Evolutionary conservation across 495 filamentous ascomycete genomes (phyloP), one percentile per base, ranked within the genome.

Genomic region (Aspergillus carlsbadensis): DNA sequence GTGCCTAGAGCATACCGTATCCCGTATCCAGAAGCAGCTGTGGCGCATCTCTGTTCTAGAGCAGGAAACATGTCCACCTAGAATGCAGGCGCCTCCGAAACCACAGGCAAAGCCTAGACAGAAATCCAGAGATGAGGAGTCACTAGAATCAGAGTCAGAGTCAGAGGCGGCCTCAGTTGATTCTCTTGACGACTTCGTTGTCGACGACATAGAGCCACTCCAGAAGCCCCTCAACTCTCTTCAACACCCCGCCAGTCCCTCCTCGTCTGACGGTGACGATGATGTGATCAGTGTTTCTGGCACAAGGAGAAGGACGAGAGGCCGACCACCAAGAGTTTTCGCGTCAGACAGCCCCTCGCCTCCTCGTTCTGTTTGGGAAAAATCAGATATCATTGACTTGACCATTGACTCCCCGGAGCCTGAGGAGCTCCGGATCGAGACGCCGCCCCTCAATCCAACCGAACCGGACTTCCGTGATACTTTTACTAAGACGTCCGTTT

Each of bases 1-100:
- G n/a, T 77, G 71, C 39, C 65, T 95, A 66, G 81, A 90, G 41
- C 61, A 65, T 4, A 89, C 76, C 6, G 66, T 96, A n/a, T 79
- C 76, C 24, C 76, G 85, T 33, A 79, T 74, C 10, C 79, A 81
- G 64, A 67, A 81, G 20, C 58, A 73, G 6, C 65, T 63, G 21
- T 91, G 84, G 82, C 76, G 73, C 44, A 71, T 87, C 15, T 62
- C 59, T 3, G 42, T 86, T 1, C 73, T 91, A 18, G 65, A 77
- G 52, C 70, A 71, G 20, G 67, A 76, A 2, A 60, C 51, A 5
- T 75, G 74, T 41, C 87, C 88, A 0, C 73, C 77, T 7, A 84
- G 73, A 52, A 61, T 71, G 39, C 43, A 68, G 0, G 51, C 51
- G 5, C 55, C 61, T 10, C 62, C 72, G 7, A 73, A 70, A 33